Evolutionary conservation across 2,329 filamentous ascomycete species (phyloP).

Genomic region (Cercospora beticola): DNA sequence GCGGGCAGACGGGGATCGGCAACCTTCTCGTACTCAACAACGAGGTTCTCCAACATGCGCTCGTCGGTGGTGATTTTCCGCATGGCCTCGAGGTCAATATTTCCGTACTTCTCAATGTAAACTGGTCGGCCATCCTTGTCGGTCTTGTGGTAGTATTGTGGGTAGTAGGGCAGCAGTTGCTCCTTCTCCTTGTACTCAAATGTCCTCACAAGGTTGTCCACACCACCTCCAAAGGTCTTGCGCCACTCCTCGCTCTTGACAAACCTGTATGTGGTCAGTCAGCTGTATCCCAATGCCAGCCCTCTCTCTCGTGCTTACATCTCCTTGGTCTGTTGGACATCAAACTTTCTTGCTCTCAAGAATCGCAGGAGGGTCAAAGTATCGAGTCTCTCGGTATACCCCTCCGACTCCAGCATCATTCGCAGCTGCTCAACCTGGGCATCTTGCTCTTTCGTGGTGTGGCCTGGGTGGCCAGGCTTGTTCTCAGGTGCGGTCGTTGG

Average conservation of each 20-base stretch:
- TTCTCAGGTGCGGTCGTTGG: slow-evolving; percentile 72
- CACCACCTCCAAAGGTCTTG: slow-evolving; percentile 70
- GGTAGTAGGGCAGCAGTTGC: slow-evolving; percentile 86
- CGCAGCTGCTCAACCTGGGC: slow-evolving; percentile 85
- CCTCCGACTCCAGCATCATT: slow-evolving; percentile 76
- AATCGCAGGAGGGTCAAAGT: slow-evolving; percentile 79
- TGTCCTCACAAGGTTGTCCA: slow-evolving; percentile 74
- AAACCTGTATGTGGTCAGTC: slow-evolving; percentile 64
- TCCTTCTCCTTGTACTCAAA: slow-evolving; percentile 88
- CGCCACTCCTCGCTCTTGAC: slow-evolving; percentile 88
- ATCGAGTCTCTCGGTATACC: slow-evolving; percentile 81
- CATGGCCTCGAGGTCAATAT: slow-evolving; percentile 85
- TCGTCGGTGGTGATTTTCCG: slow-evolving; percentile 89
- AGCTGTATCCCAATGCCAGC: slow-evolving; percentile 15
- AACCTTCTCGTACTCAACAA: slow-evolving; percentile 96
- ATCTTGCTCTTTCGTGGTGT: slow-evolving; percentile 83
- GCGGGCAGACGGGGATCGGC: slow-evolving; percentile 90
- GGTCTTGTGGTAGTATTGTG: slow-evolving; percentile 98
- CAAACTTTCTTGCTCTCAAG: slow-evolving; percentile 90
- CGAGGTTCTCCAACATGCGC: slow-evolving; percentile 94
- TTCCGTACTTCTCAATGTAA: slow-evolving; percentile 95
- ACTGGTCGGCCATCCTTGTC: slow-evolving; percentile 93
- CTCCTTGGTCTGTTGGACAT: slow-evolving; percentile 76
- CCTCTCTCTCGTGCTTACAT: slow-evolving; percentile 64
- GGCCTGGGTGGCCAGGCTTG: slow-evolving; percentile 78